Evolutionary conservation across 169 alveolate genomes (phyloP).

Genomic region (Pseudocohnilembus persalinus): DNA sequence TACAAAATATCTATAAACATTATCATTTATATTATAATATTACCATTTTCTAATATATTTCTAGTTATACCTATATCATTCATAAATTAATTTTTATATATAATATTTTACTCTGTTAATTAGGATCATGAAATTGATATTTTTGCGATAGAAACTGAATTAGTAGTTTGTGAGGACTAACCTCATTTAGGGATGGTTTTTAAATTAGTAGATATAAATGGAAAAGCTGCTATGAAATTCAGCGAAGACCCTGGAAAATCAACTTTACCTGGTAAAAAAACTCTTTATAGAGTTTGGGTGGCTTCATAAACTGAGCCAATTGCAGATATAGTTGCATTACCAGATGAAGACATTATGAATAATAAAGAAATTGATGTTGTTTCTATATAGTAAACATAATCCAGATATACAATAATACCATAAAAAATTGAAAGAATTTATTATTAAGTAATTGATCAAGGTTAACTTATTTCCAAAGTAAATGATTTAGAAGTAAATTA

Average conservation of each 20-base stretch:
- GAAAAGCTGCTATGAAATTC: slow-evolving; percentile 85
- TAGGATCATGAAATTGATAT: slow-evolving; percentile 84
- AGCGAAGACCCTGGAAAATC: slow-evolving; percentile 87
- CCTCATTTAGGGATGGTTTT: slow-evolving; percentile 94
- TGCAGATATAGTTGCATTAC: slow-evolving; percentile 18
- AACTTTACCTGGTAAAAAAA: slow-evolving; percentile 85
- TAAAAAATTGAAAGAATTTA: slow-evolving; percentile 19
- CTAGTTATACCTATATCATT: too few relatives aligned
- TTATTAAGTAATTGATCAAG: slow-evolving; percentile 8
- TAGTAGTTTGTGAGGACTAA: slow-evolving; percentile 93
- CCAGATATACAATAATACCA: slow-evolving; percentile 18
- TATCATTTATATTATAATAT: too few relatives aligned
- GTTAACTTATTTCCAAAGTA: not conserved
- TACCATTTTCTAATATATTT: too few relatives aligned
- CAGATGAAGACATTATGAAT: slow-evolving; percentile 9
- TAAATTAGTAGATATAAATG: slow-evolving; percentile 88
- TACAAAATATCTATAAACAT: not conserved
- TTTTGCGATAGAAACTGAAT: slow-evolving; percentile 92
- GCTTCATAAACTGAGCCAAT: slow-evolving; percentile 7
- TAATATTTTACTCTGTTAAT: too few relatives aligned
- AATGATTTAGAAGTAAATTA: slow-evolving; percentile 8
- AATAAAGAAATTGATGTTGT: slow-evolving; percentile 3
- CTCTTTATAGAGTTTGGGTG: slow-evolving; percentile 62
- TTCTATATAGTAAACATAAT: not conserved
- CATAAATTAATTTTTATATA: too few relatives aligned